Base-by-base conservation (phyloP, 2,329 filamentous ascomycete genomes). In the Coniochaeta hoffmannii region DNA sequence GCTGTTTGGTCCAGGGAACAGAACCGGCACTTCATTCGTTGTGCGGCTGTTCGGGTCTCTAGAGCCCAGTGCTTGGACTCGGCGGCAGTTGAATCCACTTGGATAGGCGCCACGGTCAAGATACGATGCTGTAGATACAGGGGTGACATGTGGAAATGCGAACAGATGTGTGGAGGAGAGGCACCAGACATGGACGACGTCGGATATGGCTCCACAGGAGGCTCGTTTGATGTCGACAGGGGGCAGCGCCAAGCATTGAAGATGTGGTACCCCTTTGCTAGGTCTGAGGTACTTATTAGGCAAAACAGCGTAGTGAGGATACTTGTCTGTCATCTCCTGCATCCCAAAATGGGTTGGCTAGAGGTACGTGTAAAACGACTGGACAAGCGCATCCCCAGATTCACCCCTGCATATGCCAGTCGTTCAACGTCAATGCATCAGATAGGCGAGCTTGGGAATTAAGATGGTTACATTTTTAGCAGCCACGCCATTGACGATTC, bases 401-500 rank as follows among this genome's bases (percentile, higher is more conserved):
- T 26, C 30, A 14, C 49, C 31, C 49, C 28, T 51, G 28, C 49
- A 51, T 31, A 26, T 15, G 49, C 63, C 62, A 64, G 49, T 63
- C 59, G 55, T 57, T 55, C 41, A 49, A 4, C 6, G 54, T 55
- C 56, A 53, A 57, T 53, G 57, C 58, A 36, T 56, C 51, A 54
- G 58, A 50, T 56, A 56, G 44, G 50, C 58, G 59, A 63, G 62
- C 63, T 62, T 61, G 62, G 62, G 36, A 38, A 19, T 49, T 46
- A 56, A 51, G 30, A 35, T 55, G 56, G 59, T 62, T 63, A 58
- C 62, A 58, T 52, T 52, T 22, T 52, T 36, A 32, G 53, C 54
- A 51, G 46, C 54, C 58, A 54, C 56, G 55, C 58, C 50, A 58
- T 59, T 53, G 58, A 58, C 55, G 63, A 65, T 65, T 65, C 57